These are phyloP conservation scores for Naganishia kalamii DNA, from an alignment of 768 basidiomycete species.

Conservation along the genomic window DNA sequence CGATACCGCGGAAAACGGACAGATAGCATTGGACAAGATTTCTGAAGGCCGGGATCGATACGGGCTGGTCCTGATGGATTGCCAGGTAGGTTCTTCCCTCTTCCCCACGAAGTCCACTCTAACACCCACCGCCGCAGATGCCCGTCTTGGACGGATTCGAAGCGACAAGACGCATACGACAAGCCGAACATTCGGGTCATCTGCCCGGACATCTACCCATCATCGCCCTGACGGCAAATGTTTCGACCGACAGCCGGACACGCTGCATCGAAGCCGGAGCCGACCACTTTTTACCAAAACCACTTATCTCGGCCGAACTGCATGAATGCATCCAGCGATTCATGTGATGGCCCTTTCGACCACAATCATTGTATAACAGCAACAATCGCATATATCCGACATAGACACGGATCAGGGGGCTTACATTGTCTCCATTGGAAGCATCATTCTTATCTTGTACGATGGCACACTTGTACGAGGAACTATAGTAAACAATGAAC, in stretches of 20 bases:
- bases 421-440: conserved; percentile 1
- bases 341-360: background rate
- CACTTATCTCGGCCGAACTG: conserved; percentile 9
- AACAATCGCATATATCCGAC: background rate
- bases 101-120: background rate
- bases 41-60: background rate
- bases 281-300: conserved; percentile 18
- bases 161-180: conserved; percentile 6
- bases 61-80: conserved; percentile 18
- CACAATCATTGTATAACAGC: conserved; percentile 1
- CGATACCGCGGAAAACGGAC: conserved; percentile 20
- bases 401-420: background rate
- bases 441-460: too few relatives aligned
- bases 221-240: conserved; percentile 17
- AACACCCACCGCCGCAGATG: background rate
- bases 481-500: too few relatives aligned
- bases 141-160: conserved; percentile 20
- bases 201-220: background rate
- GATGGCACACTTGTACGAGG: too few relatives aligned
- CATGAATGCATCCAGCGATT: conserved; percentile 11
- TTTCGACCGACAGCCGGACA: conserved; percentile 4
- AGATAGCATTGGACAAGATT: conserved; percentile 15
- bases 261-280: conserved; percentile 17
- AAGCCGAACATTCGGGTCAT: background rate
- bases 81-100: conserved; percentile 5